Conservation (phyloP, 2,329 filamentous ascomycete species). For the Fusarium lateritium region DNA sequence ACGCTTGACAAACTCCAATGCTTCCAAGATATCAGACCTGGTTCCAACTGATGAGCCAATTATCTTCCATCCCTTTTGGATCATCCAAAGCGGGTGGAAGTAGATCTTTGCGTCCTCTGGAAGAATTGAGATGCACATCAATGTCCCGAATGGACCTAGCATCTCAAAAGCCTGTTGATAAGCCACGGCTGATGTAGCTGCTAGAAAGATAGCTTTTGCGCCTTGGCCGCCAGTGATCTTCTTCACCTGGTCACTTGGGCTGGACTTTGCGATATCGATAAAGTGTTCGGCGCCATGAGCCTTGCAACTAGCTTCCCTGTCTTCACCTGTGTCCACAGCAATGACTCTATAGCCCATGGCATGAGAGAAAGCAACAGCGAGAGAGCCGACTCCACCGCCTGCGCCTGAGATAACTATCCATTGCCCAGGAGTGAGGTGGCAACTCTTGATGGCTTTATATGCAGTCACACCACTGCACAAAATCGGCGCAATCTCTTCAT, state of each 20-base stretch:
- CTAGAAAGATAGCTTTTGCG: slow-evolving; percentile 51
- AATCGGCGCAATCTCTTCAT: slow-evolving; percentile 58
- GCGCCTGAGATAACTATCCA: slow-evolving; percentile 57
- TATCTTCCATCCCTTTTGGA: slow-evolving; percentile 54
- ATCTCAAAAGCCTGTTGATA: slow-evolving; percentile 54
- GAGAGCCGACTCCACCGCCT: slow-evolving; percentile 57
- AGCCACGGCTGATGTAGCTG: slow-evolving; percentile 50
- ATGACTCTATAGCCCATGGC: slow-evolving; percentile 60
- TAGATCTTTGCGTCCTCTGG: slow-evolving; percentile 45
- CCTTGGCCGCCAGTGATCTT: slow-evolving; percentile 35
- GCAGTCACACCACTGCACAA: slow-evolving; percentile 62
- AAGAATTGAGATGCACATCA: slow-evolving; percentile 58
- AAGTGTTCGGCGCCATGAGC: slow-evolving; percentile 56
- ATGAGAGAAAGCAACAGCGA: slow-evolving; percentile 57
- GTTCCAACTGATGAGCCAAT: slow-evolving; percentile 57
- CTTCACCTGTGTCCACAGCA: slow-evolving; percentile 55
- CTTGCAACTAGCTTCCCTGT: slow-evolving; percentile 52
- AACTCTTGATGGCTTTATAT: slow-evolving; percentile 58
- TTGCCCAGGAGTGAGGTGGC: slow-evolving; percentile 52
- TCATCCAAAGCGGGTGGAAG: slow-evolving; percentile 55
- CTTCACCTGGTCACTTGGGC: slow-evolving; percentile 21
- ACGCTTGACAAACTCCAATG: slow-evolving; percentile 56
- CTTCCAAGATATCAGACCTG: slow-evolving; percentile 57
- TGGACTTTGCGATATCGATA: slow-evolving; percentile 50
- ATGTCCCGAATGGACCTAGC: slow-evolving; percentile 53